Percentiles rank a stretch among this genome's conserved stretches.
Conservation (phyloP, 2,329 filamentous ascomycete genomes). For the Alternaria solani region DNA sequence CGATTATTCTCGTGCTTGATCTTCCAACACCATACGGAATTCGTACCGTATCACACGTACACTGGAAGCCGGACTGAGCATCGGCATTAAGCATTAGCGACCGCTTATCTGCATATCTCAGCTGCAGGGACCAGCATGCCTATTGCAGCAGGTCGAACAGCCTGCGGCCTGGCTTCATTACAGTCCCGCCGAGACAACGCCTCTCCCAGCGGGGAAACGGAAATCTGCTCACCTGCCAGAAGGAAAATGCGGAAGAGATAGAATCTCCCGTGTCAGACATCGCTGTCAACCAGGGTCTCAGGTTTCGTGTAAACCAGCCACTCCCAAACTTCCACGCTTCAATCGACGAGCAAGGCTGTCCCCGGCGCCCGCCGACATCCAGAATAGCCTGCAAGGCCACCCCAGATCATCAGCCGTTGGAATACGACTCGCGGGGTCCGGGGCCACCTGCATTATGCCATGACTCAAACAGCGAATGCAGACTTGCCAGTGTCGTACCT, state of each 20-base stretch:
- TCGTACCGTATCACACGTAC: neutral
- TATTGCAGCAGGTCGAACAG: neutral
- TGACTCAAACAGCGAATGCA: neutral
- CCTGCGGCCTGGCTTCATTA: neutral
- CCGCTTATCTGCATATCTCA: neutral
- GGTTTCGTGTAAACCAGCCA: neutral
- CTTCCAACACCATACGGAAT: neutral
- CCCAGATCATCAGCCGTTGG: constrained; percentile 3
- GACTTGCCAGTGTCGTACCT: neutral
- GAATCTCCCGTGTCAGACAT: neutral
- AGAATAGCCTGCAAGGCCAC: constrained; percentile 11
- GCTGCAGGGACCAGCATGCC: neutral
- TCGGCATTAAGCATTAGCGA: constrained; percentile 2
- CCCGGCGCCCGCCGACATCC: constrained; percentile 41
- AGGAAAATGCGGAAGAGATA: neutral
- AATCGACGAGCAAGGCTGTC: neutral
- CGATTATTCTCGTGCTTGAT: neutral
- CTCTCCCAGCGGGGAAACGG: neutral
- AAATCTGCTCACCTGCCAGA: constrained; percentile 1
- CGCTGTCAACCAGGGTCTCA: neutral
- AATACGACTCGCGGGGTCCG: constrained; percentile 5
- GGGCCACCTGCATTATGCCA: neutral
- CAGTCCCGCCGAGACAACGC: neutral
- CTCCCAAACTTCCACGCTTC: neutral
- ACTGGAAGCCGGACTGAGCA: neutral